Evolutionary conservation across 2,329 filamentous ascomycete genomes (phyloP).

Genomic region (Rosellinia necatrix): DNA sequence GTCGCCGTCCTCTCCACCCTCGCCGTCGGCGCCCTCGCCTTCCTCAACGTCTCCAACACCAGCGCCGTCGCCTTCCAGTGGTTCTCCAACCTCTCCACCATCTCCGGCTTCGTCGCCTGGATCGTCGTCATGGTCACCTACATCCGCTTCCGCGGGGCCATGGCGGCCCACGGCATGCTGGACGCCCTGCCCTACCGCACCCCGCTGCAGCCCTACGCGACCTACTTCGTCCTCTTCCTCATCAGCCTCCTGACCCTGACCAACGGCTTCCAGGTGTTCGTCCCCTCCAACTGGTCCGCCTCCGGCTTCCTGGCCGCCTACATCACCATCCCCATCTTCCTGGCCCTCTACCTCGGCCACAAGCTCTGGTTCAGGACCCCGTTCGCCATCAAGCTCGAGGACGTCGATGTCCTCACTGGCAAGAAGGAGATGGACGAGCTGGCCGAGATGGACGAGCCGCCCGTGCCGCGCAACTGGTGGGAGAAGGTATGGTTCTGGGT

Average conservation of each 20-base stretch:
- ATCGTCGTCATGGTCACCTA: slow-evolving; percentile 63
- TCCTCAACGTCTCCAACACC: slow-evolving; percentile 68
- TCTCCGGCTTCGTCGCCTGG: slow-evolving; percentile 65
- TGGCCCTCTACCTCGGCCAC: slow-evolving; percentile 64
- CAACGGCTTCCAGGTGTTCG: slow-evolving; percentile 78
- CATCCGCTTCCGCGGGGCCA: slow-evolving; percentile 62
- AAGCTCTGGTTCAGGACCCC: slow-evolving; percentile 56
- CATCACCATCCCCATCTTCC: slow-evolving; percentile 65
- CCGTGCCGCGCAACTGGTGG: slow-evolving; percentile 54
- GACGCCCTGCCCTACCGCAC: slow-evolving; percentile 57
- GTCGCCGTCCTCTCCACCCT: slow-evolving; percentile 59
- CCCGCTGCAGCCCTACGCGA: slow-evolving; percentile 64
- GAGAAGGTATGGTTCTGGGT: slow-evolving; percentile 63
- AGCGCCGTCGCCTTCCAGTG: slow-evolving; percentile 70
- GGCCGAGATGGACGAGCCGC: slow-evolving; percentile 52
- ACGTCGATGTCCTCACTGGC: slow-evolving; percentile 62
- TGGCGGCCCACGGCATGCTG: slow-evolving; percentile 56
- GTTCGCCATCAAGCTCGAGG: slow-evolving; percentile 47
- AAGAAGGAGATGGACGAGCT: slow-evolving; percentile 67
- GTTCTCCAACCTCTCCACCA: slow-evolving; percentile 73
- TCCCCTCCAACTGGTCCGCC: slow-evolving; percentile 65
- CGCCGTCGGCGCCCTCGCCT: slow-evolving; percentile 68
- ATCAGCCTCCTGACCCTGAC: slow-evolving; percentile 69
- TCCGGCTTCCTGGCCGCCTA: slow-evolving; percentile 68
- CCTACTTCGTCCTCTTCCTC: slow-evolving; percentile 62